Base-by-base conservation (phyloP, 2,329 filamentous ascomycete species). In the Colletotrichum noveboracense region DNA sequence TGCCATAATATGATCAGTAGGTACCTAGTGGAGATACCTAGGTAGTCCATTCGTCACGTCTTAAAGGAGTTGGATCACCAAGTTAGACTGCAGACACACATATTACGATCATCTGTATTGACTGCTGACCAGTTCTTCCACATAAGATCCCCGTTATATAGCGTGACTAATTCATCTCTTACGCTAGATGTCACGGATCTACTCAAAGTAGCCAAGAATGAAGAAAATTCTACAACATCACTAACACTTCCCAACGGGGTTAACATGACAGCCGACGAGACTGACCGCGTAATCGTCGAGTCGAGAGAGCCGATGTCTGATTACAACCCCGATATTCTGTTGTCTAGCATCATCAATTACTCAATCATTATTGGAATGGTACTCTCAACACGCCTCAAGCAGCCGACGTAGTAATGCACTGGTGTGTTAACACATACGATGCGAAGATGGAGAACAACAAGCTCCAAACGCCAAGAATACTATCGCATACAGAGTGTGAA, bases 391-490 rank as follows among this genome's bases (percentile, higher is more conserved):
- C 18, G 10, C 38, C 62, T 12, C 62, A 2, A 9, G 62, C 62
- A 7, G 18, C 16, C 7, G 66, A 68, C 28, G 28, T 68, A 18
- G 14, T 26, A 0, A 6, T 68, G 7, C 34, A 68, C 12, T 68
- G 66, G 66, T 68, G 66, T 30, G 18, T 38, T 4, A 38, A 58
- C 7, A 58, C 66, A 3, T 68, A 68, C 34, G 21, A 34, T 3
- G 32, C 66, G 3, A 24, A 5, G 7, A 48, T 68, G 48, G 8
- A 13, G 2, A 16, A 32, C 36, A 66, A 66, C 9, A 16, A 48
- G 12, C 24, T 52, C 16, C 7, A 18, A 21, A 52, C n/a, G 43
- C 7, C 43, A 52, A 12, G 4, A 21, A 14, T n/a, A 1, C 10
- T 6, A n/a, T 52, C 43, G 7, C n/a, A 52, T 10, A 21, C 43